Evolutionary conservation across 2,329 filamentous ascomycete genomes (phyloP).

Genomic region (Fusarium marasasianum): DNA sequence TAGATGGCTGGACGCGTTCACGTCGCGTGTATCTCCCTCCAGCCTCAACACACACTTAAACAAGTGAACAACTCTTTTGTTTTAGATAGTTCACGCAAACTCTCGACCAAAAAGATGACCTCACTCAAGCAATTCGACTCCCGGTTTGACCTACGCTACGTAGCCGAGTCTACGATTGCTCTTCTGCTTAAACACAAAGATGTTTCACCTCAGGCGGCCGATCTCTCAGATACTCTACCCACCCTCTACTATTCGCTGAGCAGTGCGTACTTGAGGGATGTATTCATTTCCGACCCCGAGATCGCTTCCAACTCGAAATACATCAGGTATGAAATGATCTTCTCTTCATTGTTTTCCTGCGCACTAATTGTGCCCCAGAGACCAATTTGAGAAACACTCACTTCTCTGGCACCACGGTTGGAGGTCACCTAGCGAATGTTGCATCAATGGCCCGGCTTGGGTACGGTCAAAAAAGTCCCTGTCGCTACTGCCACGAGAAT

Average conservation of each 20-base stretch:
- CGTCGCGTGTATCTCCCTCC: background rate
- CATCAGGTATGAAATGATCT: background rate
- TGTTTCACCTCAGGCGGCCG: background rate
- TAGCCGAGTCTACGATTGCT: background rate
- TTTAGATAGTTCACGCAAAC: background rate
- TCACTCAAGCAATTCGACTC: background rate
- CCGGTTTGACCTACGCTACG: background rate
- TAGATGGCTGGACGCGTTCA: background rate
- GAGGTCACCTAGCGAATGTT: background rate
- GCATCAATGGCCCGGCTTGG: background rate
- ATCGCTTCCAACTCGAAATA: background rate
- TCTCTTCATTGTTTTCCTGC: background rate
- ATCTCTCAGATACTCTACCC: background rate
- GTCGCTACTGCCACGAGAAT: background rate
- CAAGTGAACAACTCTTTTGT: background rate
- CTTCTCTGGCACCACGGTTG: background rate
- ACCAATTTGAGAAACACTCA: background rate
- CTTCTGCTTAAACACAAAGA: background rate
- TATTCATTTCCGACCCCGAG: background rate
- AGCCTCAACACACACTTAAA: background rate
- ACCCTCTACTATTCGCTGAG: background rate
- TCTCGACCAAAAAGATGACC: background rate
- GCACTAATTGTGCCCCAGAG: background rate
- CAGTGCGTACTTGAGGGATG: background rate
- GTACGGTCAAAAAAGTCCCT: background rate